Conservation (phyloP, 2,329 filamentous ascomycete genomes). For the Ophiostoma quercus region DNA sequence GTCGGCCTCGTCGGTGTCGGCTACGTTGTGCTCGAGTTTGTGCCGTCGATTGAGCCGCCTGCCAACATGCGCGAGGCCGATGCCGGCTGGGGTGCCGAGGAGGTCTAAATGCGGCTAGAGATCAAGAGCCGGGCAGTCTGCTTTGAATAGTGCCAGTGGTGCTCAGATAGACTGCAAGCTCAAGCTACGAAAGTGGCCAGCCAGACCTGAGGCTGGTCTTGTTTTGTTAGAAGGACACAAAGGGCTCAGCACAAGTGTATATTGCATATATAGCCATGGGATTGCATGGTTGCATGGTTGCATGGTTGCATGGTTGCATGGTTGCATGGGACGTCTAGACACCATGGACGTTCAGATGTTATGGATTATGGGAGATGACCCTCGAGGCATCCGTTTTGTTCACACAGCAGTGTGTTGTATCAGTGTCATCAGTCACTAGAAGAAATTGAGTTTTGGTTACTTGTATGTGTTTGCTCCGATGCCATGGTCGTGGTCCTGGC, state of each 20-base stretch:
- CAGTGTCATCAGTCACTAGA: not conserved
- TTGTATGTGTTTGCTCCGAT: not conserved
- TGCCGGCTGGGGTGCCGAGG: slow-evolving; percentile 70
- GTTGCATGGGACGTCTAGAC: not conserved
- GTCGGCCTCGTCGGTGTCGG: slow-evolving; percentile 72
- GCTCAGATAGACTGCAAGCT: too few species aligned
- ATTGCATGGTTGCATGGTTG: not conserved
- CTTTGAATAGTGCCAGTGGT: too few species aligned
- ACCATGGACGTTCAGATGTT: too few species aligned
- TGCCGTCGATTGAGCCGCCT: slow-evolving; percentile 73
- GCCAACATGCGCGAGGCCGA: slow-evolving; percentile 77
- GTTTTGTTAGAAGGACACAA: not conserved
- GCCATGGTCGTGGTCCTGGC: not conserved
- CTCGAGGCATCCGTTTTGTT: not conserved
- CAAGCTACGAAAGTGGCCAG: too few species aligned
- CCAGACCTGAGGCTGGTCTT: not conserved
- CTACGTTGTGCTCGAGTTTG: slow-evolving; percentile 71
- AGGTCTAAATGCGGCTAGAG: slow-evolving; percentile 60
- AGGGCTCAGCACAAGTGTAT: not conserved
- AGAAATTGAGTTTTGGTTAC: not conserved
- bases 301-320: not conserved
- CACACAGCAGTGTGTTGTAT: not conserved
- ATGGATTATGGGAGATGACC: not conserved
- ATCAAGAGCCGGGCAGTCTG: not conserved
- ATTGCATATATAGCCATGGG: slow-evolving; percentile 1